Conservation (phyloP, 495 filamentous ascomycete genomes). For the Penicillium bovifimosum region DNA sequence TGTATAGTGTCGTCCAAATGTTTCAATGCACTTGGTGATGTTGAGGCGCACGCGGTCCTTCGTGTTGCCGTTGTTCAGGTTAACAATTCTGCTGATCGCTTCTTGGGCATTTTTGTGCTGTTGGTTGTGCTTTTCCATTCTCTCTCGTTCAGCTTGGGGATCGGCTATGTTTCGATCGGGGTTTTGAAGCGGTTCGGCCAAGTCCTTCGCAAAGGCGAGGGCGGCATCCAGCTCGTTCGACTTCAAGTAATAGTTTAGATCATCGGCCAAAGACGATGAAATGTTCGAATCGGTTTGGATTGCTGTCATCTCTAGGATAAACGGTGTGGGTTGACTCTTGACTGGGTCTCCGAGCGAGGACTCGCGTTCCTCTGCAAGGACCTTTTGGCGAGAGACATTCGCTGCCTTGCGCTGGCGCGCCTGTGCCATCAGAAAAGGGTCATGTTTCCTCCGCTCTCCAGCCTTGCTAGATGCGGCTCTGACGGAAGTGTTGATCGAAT, state of each 20-base stretch:
- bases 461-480: slow-evolving; percentile 37
- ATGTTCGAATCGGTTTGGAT: slow-evolving; percentile 26
- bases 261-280: slow-evolving; percentile 15
- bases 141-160: slow-evolving; percentile 38
- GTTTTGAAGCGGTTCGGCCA: slow-evolving; percentile 52
- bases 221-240: slow-evolving; percentile 57
- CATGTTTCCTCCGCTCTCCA: slow-evolving; percentile 33
- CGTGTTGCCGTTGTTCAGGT: slow-evolving; percentile 64
- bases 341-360: slow-evolving; percentile 68
- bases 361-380: slow-evolving; percentile 56
- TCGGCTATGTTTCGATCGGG: slow-evolving; percentile 35
- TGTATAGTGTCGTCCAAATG: slow-evolving; percentile 88
- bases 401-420: slow-evolving; percentile 72
- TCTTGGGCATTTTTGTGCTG: slow-evolving; percentile 37
- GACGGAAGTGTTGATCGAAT: slow-evolving; percentile 28
- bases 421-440: slow-evolving; percentile 51
- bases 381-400: slow-evolving; percentile 66
- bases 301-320: slow-evolving; percentile 74
- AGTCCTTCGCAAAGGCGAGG: slow-evolving; percentile 54
- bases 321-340: slow-evolving; percentile 69
- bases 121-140: slow-evolving; percentile 22
- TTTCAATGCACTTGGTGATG: slow-evolving; percentile 74
- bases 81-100: slow-evolving; percentile 72
- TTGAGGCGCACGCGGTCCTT: slow-evolving; percentile 75
- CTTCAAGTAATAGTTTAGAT: slow-evolving; percentile 71